A percentile compares a stretch with the other conserved stretches of the same genome.
phyloP scores from a whole-genome alignment of 441 rosid genomes.

The Mallotus japonicus region DNA sequence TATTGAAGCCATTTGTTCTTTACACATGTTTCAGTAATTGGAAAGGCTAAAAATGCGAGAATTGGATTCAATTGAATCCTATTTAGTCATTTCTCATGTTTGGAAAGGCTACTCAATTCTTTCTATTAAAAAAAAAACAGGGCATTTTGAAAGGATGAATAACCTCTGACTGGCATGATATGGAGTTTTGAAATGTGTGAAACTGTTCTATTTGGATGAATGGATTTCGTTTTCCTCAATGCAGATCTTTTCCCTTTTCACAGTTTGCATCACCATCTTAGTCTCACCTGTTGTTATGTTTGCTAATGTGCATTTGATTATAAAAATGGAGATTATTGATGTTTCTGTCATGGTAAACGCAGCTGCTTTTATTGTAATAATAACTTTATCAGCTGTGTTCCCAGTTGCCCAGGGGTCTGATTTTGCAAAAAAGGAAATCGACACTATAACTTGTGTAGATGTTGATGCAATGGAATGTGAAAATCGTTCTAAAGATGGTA shows the following conservation, averaged over 20 bases:
- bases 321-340: not conserved
- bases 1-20: too few relatives aligned
- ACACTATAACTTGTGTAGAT: constrained; percentile 36
- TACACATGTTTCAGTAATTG: too few relatives aligned
- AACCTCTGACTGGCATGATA: not conserved
- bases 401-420: constrained; percentile 47
- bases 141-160: not conserved
- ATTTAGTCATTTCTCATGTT: too few relatives aligned
- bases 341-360: not conserved
- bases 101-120: too few relatives aligned
- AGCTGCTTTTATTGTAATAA: not conserved
- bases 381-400: constrained; percentile 17
- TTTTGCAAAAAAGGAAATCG: constrained; percentile 30
- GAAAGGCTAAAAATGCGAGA: too few relatives aligned
- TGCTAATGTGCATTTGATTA: not conserved
- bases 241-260: too few relatives aligned
- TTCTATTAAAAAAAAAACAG: too few relatives aligned
- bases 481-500: constrained; percentile 35
- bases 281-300: not conserved
- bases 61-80: too few relatives aligned
- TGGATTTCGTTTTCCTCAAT: not conserved
- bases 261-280: not conserved
- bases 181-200: not conserved
- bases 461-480: constrained; percentile 38
- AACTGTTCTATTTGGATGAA: not conserved